Conservation (phyloP, 768 basidiomycete species). For the Chlorophyllum brunneum region DNA sequence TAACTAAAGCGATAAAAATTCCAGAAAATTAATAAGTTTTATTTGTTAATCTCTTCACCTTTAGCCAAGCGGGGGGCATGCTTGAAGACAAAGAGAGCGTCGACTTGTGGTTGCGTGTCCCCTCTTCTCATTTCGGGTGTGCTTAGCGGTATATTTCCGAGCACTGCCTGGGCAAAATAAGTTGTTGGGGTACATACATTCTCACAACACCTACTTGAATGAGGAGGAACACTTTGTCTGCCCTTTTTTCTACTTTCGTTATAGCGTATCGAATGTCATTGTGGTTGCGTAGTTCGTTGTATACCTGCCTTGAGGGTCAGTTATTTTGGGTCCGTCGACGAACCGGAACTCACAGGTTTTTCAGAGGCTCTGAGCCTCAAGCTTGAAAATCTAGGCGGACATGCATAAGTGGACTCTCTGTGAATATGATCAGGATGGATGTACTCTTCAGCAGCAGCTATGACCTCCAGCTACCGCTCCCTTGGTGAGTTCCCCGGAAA, state of each 20-base stretch:
- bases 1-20: slow-evolving; percentile 38
- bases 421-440: slow-evolving; percentile 12
- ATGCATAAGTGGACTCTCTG: background rate
- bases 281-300: slow-evolving; percentile 65
- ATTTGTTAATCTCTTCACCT: slow-evolving; percentile 41
- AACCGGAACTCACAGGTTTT: slow-evolving; percentile 46
- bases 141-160: slow-evolving; percentile 68
- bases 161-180: slow-evolving; percentile 48
- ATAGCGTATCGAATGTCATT: slow-evolving; percentile 78
- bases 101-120: slow-evolving; percentile 71
- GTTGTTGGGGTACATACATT: background rate
- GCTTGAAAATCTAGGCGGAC: slow-evolving; percentile 51
- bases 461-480: slow-evolving; percentile 51
- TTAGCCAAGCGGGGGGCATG: slow-evolving; percentile 72
- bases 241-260: slow-evolving; percentile 63
- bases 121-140: slow-evolving; percentile 62
- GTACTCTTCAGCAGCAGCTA: slow-evolving; percentile 68
- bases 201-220: slow-evolving; percentile 54
- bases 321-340: background rate
- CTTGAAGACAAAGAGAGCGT: slow-evolving; percentile 68
- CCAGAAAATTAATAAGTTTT: background rate
- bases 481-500: slow-evolving; percentile 1
- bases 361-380: slow-evolving; percentile 72
- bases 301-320: background rate
- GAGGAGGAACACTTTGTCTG: slow-evolving; percentile 78